These are phyloP conservation scores for Aureobasidium pullulans DNA, from an alignment of 2,329 filamentous ascomycete genomes.

Conservation along the genomic window DNA sequence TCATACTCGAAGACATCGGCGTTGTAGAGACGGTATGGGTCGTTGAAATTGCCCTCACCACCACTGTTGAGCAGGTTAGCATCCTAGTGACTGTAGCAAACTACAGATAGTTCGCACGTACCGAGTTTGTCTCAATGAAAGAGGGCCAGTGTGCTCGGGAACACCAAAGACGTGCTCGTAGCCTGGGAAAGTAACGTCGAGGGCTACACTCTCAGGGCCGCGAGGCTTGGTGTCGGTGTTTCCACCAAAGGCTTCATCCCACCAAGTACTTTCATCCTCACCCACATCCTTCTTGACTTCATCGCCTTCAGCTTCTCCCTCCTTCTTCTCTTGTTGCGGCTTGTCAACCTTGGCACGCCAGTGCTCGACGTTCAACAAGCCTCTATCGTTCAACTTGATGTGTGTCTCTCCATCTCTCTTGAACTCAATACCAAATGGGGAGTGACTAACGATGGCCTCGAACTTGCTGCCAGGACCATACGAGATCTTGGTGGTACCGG, in stretches of 20 bases:
- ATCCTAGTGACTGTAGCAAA: conserved; percentile 15
- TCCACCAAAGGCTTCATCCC: conserved; percentile 93
- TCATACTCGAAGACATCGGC: conserved; percentile 97
- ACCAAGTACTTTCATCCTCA: conserved; percentile 83
- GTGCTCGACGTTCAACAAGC: conserved; percentile 87
- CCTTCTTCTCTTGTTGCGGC: conserved; percentile 51
- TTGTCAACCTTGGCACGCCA: conserved; percentile 83
- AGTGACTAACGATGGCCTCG: conserved; percentile 74
- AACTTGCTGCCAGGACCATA: conserved; percentile 72
- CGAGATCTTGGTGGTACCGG: conserved; percentile 62
- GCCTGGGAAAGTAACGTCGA: conserved; percentile 87
- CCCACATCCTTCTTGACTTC: conserved; percentile 33
- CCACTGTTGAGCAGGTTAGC: conserved; percentile 42
- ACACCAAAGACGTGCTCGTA: conserved; percentile 93
- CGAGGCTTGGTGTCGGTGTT: conserved; percentile 94
- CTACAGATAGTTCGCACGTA: conserved; percentile 23
- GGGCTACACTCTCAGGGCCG: conserved; percentile 81
- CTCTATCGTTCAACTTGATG: conserved; percentile 83
- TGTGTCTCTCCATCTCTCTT: conserved; percentile 74
- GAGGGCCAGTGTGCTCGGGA: conserved; percentile 79
- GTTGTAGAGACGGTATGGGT: conserved; percentile 94
- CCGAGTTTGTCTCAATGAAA: conserved; percentile 85
- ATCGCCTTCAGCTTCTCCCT: conserved; percentile 34
- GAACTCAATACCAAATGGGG: conserved; percentile 81
- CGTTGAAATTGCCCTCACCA: conserved; percentile 72